Percentiles rank a stretch among this genome's conserved stretches.
phyloP scores from a whole-genome alignment of 805 yeast genomes.

The Wickerhamomyces xylosicus region DNA sequence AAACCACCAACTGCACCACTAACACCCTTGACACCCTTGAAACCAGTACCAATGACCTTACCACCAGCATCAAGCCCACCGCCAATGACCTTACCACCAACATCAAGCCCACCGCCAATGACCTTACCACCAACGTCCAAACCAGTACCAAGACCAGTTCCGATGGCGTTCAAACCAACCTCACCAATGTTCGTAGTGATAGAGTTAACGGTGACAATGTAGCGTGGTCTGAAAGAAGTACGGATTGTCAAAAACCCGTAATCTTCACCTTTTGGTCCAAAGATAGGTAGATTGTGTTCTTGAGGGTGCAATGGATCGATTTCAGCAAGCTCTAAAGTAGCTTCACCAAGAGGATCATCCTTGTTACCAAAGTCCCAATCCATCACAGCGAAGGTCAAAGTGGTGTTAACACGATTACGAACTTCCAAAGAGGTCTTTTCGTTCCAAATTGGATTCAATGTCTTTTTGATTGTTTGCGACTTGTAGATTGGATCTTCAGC shows the following conservation, averaged over 20 bases:
- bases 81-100: slow-evolving; percentile 30
- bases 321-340: slow-evolving; percentile 42
- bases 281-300: slow-evolving; percentile 41
- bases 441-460: slow-evolving; percentile 85
- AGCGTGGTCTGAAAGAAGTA: slow-evolving; percentile 61
- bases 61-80: slow-evolving; percentile 29
- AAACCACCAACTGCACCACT: slow-evolving; percentile 28
- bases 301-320: slow-evolving; percentile 48
- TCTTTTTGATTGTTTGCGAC: slow-evolving; percentile 75
- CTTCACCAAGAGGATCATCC: slow-evolving; percentile 75
- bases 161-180: slow-evolving; percentile 40
- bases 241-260: slow-evolving; percentile 55
- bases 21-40: slow-evolving; percentile 31
- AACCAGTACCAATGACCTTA: slow-evolving; percentile 32
- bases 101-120: slow-evolving; percentile 33
- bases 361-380: slow-evolving; percentile 95
- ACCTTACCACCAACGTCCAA: slow-evolving; percentile 32
- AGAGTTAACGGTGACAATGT: slow-evolving; percentile 36
- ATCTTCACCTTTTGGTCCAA: slow-evolving; percentile 28
- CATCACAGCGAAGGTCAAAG: slow-evolving; percentile 43
- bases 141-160: slow-evolving; percentile 38
- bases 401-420: slow-evolving; percentile 50
- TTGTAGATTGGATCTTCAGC: slow-evolving; percentile 49
- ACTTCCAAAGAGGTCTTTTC: slow-evolving; percentile 52
- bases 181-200: slow-evolving; percentile 32